phyloP scores from a whole-genome alignment of 306 rosid genomes.

The Fragaria nilgerrensis region DNA sequence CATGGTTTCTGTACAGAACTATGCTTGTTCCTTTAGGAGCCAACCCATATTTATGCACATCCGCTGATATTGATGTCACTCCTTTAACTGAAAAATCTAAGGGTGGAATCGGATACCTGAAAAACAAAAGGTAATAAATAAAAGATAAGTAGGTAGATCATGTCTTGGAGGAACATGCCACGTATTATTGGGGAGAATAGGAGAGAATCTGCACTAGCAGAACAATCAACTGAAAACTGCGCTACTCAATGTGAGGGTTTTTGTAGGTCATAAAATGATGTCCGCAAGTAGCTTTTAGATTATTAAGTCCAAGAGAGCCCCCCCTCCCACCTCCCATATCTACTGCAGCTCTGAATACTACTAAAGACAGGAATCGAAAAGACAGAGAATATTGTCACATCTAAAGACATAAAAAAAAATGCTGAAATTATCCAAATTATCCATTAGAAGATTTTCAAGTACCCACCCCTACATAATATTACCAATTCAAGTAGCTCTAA shows the following conservation, averaged over 20 bases:
- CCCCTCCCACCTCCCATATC: too few species aligned
- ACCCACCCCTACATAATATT: not conserved
- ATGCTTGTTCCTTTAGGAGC: slow-evolving; percentile 97
- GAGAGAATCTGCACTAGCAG: not conserved
- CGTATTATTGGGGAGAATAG: not conserved
- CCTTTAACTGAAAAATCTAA: slow-evolving; percentile 89
- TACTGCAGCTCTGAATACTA: not conserved
- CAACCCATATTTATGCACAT: slow-evolving; percentile 96
- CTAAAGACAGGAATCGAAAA: not conserved
- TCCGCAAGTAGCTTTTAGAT: not conserved
- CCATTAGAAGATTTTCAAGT: not conserved
- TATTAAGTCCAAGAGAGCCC: not conserved
- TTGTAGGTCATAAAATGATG: not conserved
- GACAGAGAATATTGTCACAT: not conserved
- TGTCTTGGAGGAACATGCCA: not conserved
- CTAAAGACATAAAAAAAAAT: not conserved
- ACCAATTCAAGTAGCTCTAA: not conserved
- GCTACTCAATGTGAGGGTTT: not conserved
- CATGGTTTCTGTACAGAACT: slow-evolving; percentile 84
- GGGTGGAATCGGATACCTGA: slow-evolving; percentile 82
- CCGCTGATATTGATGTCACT: slow-evolving; percentile 90
- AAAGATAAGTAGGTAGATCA: not conserved
- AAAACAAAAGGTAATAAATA: slow-evolving; percentile 18
- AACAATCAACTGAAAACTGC: not conserved
- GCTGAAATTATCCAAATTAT: not conserved